Percentiles rank a stretch among this genome's conserved stretches.
Conservation (phyloP, 1,139 yeast genomes). For the Hanseniaspora sp. region DNA sequence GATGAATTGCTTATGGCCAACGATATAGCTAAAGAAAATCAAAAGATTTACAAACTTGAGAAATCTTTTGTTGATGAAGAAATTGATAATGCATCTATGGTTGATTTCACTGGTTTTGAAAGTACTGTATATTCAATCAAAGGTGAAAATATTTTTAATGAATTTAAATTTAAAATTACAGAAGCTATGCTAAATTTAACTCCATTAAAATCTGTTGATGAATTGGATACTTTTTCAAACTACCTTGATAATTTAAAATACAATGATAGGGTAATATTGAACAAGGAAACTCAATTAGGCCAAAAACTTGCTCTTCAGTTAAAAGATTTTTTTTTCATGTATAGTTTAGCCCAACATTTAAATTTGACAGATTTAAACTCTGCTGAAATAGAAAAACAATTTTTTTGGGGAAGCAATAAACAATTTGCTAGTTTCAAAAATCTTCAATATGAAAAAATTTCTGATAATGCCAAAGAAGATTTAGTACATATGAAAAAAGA, state of each 20-base stretch:
- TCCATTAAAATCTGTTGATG: background rate
- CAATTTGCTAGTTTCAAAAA: background rate
- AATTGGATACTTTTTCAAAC: background rate
- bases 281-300: background rate
- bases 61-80: background rate
- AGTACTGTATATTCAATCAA: slow-evolving; percentile 2
- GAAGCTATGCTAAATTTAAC: background rate
- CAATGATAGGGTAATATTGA: background rate
- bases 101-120: slow-evolving; percentile 5
- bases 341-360: background rate
- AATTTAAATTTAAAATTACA: background rate
- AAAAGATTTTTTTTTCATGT: slow-evolving; percentile 6
- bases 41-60: slow-evolving; percentile 7
- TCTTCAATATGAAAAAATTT: background rate
- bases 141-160: slow-evolving; percentile 8
- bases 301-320: background rate
- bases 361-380: background rate
- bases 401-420: background rate
- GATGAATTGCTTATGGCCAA: slow-evolving; percentile 1
- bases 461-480: background rate
- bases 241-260: background rate
- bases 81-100: background rate
- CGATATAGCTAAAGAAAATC: slow-evolving; percentile 1
- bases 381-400: background rate
- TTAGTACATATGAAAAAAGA: background rate